Conservation (phyloP, 163 green algal species). For the Scenedesmus sp. region DNA sequence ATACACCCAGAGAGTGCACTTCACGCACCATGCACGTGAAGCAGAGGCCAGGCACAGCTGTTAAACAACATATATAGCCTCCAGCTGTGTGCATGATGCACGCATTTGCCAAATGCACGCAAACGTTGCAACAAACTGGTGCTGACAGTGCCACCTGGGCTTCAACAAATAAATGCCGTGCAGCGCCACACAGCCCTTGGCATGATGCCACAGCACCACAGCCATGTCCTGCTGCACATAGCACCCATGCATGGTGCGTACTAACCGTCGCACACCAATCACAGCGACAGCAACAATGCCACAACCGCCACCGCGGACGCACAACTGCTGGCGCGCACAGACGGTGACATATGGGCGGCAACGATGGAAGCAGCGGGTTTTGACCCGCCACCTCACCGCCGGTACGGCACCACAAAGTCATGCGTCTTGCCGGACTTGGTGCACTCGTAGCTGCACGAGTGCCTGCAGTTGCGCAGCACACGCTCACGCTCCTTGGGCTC, state of each 20-base stretch:
- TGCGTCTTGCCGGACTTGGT: conserved; percentile 67
- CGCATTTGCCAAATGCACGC: too few species aligned
- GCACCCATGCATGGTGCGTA: background rate
- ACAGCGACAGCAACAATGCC: background rate
- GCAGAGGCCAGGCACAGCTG: too few species aligned
- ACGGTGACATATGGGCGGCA: too few species aligned
- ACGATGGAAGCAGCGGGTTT: background rate
- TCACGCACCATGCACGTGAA: too few species aligned
- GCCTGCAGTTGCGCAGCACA: conserved; percentile 60
- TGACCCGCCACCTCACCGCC: conserved; percentile 34
- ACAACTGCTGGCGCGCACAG: too few species aligned
- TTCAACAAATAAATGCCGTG: too few species aligned
- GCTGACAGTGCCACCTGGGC: background rate
- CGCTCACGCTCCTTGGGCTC: conserved; percentile 55
- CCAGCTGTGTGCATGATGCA: too few species aligned
- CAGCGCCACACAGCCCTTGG: too few species aligned
- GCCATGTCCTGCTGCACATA: background rate
- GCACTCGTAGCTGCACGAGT: conserved; percentile 71
- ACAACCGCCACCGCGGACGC: too few species aligned
- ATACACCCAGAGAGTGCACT: too few species aligned
- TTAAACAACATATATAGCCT: too few species aligned
- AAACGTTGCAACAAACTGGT: background rate
- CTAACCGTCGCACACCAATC: background rate
- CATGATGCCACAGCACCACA: background rate
- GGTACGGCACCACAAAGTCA: conserved; percentile 65